phyloP scores from a whole-genome alignment of 2,329 filamentous ascomycete genomes.

The Fusarium tupiense region DNA sequence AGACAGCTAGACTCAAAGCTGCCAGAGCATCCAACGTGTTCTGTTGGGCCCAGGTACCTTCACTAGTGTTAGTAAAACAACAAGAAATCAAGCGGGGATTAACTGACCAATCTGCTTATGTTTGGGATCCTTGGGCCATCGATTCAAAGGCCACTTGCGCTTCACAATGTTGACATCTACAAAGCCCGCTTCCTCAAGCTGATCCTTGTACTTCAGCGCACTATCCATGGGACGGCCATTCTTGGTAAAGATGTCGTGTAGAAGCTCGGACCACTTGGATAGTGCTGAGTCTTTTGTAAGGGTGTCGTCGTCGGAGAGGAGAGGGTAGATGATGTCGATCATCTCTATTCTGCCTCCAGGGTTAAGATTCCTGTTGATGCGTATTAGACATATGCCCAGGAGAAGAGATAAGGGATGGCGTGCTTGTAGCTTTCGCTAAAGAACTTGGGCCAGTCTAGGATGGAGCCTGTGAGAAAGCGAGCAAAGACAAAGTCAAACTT shows the following conservation, averaged over 20 bases:
- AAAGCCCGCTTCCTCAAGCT: conserved; percentile 17
- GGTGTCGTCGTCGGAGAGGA: conserved; percentile 7
- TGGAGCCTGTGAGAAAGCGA: conserved; percentile 22
- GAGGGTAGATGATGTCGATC: conserved; percentile 25
- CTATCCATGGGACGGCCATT: conserved; percentile 1
- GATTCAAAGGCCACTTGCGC: conserved; percentile 18
- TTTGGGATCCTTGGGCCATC: conserved; percentile 19
- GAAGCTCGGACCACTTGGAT: conserved; percentile 5
- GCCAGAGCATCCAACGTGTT: background rate
- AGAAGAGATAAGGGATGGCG: accelerated
- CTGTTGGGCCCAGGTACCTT: background rate
- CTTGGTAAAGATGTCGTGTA: background rate
- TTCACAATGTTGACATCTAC: background rate
- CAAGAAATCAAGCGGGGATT: background rate
- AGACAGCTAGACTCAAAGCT: background rate
- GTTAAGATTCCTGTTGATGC: background rate
- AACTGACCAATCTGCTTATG: conserved; percentile 26
- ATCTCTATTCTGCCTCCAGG: conserved; percentile 19
- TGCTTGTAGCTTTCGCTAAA: conserved; percentile 12
- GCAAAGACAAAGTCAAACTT: conserved; percentile 28
- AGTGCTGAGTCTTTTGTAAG: background rate
- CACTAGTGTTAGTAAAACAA: background rate
- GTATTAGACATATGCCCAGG: accelerated
- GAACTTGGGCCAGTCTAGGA: conserved; percentile 28
- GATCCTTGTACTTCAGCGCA: conserved; percentile 5